These are phyloP conservation scores for Imleria badia DNA, from an alignment of 768 basidiomycete genomes.

Conservation along the genomic window DNA sequence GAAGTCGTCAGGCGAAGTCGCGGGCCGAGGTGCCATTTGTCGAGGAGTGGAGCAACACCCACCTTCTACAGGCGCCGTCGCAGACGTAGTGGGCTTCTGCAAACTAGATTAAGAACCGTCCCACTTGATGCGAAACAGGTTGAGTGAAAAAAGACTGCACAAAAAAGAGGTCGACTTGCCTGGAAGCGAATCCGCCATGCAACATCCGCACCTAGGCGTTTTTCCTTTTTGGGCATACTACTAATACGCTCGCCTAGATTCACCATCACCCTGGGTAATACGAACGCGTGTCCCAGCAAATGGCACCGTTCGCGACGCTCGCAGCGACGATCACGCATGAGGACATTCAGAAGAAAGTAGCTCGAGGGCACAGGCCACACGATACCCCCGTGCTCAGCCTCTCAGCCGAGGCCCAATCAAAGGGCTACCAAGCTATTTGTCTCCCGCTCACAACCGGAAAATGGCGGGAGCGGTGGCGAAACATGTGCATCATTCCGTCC, in stretches of 20 bases:
- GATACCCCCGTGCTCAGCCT: constrained; percentile 52
- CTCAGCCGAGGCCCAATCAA: constrained; percentile 50
- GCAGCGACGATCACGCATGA: constrained; percentile 31
- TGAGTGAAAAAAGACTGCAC: not conserved
- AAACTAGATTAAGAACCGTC: constrained; percentile 2
- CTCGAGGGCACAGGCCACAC: constrained; percentile 24
- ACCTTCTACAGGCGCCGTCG: constrained; percentile 5
- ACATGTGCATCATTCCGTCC: constrained; percentile 76
- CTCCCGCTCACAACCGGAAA: constrained; percentile 85
- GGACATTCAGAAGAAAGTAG: constrained; percentile 39
- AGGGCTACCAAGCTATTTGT: constrained; percentile 75
- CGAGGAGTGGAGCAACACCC: constrained; percentile 17
- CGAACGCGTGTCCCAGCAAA: constrained; percentile 15
- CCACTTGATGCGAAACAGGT: not conserved
- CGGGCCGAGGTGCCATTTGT: constrained; percentile 13
- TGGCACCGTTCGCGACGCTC: constrained; percentile 31
- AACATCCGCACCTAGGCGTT: constrained; percentile 11
- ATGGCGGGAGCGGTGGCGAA: constrained; percentile 87
- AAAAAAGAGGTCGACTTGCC: not conserved
- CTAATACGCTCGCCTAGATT: constrained; percentile 1
- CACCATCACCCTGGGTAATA: constrained; percentile 6
- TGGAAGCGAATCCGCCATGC: constrained; percentile 10
- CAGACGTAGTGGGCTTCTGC: constrained; percentile 2
- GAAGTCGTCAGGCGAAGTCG: constrained; percentile 15
- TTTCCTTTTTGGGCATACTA: constrained; percentile 22